Conservation (phyloP, 2,329 filamentous ascomycete genomes). For the Microthyrium microscopicum region DNA sequence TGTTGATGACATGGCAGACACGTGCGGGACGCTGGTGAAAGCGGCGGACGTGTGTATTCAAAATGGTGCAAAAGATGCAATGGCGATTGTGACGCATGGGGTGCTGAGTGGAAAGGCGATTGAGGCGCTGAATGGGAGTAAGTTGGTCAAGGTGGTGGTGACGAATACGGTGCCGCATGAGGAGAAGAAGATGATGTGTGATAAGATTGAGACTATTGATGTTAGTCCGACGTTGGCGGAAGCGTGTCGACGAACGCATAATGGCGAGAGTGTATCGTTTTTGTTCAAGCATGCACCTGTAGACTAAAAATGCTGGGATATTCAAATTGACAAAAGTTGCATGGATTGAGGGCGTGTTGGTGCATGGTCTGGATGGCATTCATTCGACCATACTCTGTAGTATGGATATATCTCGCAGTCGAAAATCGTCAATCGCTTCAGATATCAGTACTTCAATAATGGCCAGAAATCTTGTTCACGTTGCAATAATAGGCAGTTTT, state of each 20-base stretch:
- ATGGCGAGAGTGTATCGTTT: constrained; percentile 53
- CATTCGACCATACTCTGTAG: too few species aligned
- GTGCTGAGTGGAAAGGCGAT: constrained; percentile 93
- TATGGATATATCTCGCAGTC: too few species aligned
- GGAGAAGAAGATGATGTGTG: constrained; percentile 54
- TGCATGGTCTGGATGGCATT: too few species aligned
- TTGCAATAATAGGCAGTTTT: too few species aligned
- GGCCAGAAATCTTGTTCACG: too few species aligned
- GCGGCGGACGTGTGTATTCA: constrained; percentile 95
- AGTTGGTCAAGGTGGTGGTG: constrained; percentile 82
- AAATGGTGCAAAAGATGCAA: constrained; percentile 75
- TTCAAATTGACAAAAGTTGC: too few species aligned
- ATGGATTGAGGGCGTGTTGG: too few species aligned
- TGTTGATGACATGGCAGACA: constrained; percentile 88
- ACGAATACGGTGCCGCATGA: constrained; percentile 89
- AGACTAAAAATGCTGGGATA: too few species aligned
- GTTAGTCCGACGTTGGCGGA: constrained; percentile 82
- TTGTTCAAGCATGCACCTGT: constrained; percentile 58
- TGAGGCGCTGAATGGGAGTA: constrained; percentile 80
- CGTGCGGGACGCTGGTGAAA: constrained; percentile 90
- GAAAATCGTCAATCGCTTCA: too few species aligned
- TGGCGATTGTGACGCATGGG: constrained; percentile 85
- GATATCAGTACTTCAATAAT: too few species aligned
- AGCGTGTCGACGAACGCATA: constrained; percentile 58
- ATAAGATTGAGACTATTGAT: constrained; percentile 84